Evolutionary conservation across 257 asterid species (phyloP), one percentile per base, ranked within the genome.

Genomic region (Penstemon newberryi): DNA sequence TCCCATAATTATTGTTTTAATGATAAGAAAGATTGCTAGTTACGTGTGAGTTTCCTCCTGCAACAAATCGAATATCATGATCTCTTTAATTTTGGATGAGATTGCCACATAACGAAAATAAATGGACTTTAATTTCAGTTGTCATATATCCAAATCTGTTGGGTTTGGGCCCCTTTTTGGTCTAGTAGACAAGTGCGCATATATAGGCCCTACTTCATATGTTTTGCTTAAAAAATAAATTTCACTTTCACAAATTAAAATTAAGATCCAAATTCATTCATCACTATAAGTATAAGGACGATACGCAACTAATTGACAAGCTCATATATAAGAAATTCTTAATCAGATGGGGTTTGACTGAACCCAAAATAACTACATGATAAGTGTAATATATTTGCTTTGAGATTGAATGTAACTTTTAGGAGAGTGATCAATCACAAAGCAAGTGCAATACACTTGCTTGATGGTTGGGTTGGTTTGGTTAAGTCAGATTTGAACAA

Each of bases 21-120:
- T 60, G 8, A 53, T 39, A 11, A 25, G 10, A 15, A 19, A 5
- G 51, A 39, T 76, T 36, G 53, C 64, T 44, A 78, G 69, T 70
- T 78, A 70, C 71, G 74, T 77, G 70, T 54, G 15, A 63, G 50
- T 47, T 57, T 66, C 13, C n/a, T n/a, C 44, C n/a, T 36, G 18
- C 15, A 38, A 50, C 7, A 50, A 42, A 53, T 46, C 44, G 59
- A 12, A 4, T 18, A n/a, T 53, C 13, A 12, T 3, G 45, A 6
- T 54, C 15, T 63, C 33, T 36, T 1, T 15, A 15, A 15, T 15
- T 73, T 45, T 78, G 79, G 83, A 74, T 78, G 74, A 78, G 79
- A 66, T 74, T 50, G 72, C 72, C 75, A 70, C 79, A 66, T 58
- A 55, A 57, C 45, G 52, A n/a, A 38, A 25, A 47, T 9, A 25